phyloP scores from a whole-genome alignment of 768 basidiomycete species.

The Russula dissimulans region DNA sequence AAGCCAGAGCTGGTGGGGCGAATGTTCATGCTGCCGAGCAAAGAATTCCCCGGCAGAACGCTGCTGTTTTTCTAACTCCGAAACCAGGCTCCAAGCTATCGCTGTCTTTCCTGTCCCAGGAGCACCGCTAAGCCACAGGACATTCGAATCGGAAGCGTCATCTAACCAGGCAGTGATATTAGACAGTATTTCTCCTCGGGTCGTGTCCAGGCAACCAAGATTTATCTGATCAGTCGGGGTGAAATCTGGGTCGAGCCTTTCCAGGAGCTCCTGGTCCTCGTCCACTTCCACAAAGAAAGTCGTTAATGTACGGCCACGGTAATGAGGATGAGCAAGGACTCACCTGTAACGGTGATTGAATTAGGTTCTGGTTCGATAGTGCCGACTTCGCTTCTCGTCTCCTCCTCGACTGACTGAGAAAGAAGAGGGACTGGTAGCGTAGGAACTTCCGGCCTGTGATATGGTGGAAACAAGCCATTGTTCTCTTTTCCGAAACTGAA shows the following conservation, averaged over 20 bases:
- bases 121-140: constrained; percentile 15
- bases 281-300: neutral
- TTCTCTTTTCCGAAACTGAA: constrained; percentile 4
- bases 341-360: neutral
- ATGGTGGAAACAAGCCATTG: neutral
- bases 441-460: neutral
- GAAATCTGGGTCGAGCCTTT: neutral
- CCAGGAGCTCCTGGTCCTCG: neutral
- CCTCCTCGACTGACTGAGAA: neutral
- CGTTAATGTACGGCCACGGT: neutral
- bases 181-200: neutral
- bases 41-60: constrained; percentile 7
- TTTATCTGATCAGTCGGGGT: neutral
- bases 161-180: constrained; percentile 7
- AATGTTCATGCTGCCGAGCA: neutral
- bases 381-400: neutral
- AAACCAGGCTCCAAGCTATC: constrained; percentile 10
- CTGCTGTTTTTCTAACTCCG: constrained; percentile 6
- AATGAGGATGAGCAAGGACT: neutral
- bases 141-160: neutral
- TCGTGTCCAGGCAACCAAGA: neutral
- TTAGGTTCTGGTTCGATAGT: neutral
- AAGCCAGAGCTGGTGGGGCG: constrained; percentile 1
- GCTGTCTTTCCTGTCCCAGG: constrained; percentile 15
- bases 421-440: neutral